phyloP scores from a whole-genome alignment of 2,329 filamentous ascomycete species.

The Pestalotiopsis sp. region DNA sequence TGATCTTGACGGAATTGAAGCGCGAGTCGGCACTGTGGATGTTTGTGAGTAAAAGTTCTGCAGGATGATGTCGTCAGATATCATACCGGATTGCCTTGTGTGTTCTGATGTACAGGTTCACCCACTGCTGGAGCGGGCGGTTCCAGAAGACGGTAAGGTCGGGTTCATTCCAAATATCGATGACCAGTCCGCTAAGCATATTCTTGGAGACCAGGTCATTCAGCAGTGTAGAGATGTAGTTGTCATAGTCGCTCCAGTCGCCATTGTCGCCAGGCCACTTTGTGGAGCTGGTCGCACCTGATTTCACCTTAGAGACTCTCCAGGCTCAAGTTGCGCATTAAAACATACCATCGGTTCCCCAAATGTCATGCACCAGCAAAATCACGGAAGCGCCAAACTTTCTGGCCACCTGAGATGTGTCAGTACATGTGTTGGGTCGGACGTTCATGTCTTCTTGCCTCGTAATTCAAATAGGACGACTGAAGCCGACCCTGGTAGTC shows the following conservation, averaged over 20 bases:
- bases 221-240: slow-evolving; percentile 31
- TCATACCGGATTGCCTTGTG: slow-evolving; percentile 16
- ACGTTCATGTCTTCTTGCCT: neutral
- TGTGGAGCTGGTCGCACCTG: slow-evolving; percentile 24
- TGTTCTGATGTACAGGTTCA: slow-evolving; percentile 15
- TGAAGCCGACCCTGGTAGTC: slow-evolving; percentile 18
- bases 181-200: slow-evolving; percentile 23
- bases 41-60: neutral
- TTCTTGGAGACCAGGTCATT: slow-evolving; percentile 30
- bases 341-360: slow-evolving; percentile 28
- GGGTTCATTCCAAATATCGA: slow-evolving; percentile 16
- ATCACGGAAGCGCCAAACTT: slow-evolving; percentile 11
- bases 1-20: slow-evolving; percentile 10
- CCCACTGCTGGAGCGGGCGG: slow-evolving; percentile 12
- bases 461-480: slow-evolving; percentile 11
- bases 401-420: neutral
- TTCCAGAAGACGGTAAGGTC: slow-evolving; percentile 10
- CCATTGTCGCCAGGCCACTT: slow-evolving; percentile 41
- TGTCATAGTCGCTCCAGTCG: slow-evolving; percentile 37
- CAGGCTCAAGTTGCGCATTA: neutral
- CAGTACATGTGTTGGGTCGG: neutral
- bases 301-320: neutral
- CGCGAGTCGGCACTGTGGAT: slow-evolving; percentile 10
- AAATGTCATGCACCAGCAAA: slow-evolving; percentile 14
- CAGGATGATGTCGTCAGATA: no score